phyloP scores from a whole-genome alignment of 1,284 basidiomycete species.

The Dichomitus squalens region DNA sequence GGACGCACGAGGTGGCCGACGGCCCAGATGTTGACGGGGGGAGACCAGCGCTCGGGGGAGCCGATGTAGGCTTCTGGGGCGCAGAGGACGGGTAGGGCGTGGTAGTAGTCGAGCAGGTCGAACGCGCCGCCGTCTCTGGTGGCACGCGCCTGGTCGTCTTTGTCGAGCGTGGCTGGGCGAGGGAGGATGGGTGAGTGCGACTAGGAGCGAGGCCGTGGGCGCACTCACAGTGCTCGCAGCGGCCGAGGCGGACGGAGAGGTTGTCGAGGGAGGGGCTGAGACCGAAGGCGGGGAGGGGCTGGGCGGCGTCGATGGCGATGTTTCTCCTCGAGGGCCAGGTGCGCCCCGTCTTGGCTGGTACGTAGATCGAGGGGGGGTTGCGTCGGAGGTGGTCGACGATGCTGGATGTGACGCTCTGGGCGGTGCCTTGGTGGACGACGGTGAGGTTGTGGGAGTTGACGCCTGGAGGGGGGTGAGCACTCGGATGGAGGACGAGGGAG shows the following conservation, averaged over 20 bases:
- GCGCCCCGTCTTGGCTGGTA: not conserved
- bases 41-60: constrained; percentile 6
- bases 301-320: constrained; percentile 4
- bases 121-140: not conserved
- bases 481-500: not conserved
- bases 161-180: not conserved
- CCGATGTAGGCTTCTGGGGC: constrained; percentile 12
- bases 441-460: too few relatives aligned
- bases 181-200: not conserved
- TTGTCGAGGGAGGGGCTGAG: constrained; percentile 6
- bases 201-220: not conserved
- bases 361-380: not conserved
- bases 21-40: constrained; percentile 17
- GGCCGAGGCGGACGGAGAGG: constrained; percentile 3
- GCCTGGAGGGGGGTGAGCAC: too few relatives aligned
- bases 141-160: not conserved
- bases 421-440: too few relatives aligned
- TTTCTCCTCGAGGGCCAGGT: not conserved
- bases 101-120: not conserved
- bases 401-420: too few relatives aligned
- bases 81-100: not conserved
- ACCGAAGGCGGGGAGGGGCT: constrained; percentile 11
- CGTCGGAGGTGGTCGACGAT: too few relatives aligned
- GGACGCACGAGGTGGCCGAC: constrained; percentile 16
- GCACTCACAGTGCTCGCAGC: constrained; percentile 11